Evolutionary conservation across 768 basidiomycete species (phyloP), one percentile per base, ranked within the genome.

Genomic region (Pholiota molesta): DNA sequence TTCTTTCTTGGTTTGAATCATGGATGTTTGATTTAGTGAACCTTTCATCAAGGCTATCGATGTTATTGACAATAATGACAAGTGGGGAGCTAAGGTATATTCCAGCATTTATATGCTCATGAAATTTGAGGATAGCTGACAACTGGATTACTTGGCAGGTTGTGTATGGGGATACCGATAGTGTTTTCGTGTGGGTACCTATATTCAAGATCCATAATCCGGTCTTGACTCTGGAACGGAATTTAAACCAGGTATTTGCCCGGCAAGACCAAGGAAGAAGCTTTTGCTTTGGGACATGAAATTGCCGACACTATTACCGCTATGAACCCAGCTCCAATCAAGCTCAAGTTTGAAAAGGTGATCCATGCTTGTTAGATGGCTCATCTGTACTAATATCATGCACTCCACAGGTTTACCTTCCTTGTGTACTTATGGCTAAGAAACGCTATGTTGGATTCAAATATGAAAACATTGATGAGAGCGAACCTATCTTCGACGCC

Each of bases 361-460:
- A 55, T 39, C n/a, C 70, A 16, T 51, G 42, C 42, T 14, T 14
- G 17, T 54, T 23, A 40, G 14, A 35, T 59, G 49, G 9, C 23
- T 9, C 39, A 23, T 16, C 8, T 19, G 52, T 26, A 44, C n/a
- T 21, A 42, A 59, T n/a, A n/a, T 19, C 17, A 51, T n/a, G 39
- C 17, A 35, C n/a, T 16, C 40, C 45, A 13, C 31, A 97, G 95
- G 95, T 99, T 3, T 99, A 98, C 72, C 82, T 95, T 47, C 95
- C 95, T 2, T 96, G 92, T 68, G 87, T 98, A 0, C 82, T 99
- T n/a, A 85, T 97, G 83, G 94, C 97, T 2, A 99, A 99, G 82
- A 99, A 99, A 73, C 87, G 97, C 67, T 99, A 99, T 67, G 97
- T 99, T 21, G 97, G 97, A 0, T 97, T 93, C 80, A 97, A 95